Percentiles rank a stretch among this genome's conserved stretches.
phyloP scores from a whole-genome alignment of 768 basidiomycete species.

The Lentinula boryana region DNA sequence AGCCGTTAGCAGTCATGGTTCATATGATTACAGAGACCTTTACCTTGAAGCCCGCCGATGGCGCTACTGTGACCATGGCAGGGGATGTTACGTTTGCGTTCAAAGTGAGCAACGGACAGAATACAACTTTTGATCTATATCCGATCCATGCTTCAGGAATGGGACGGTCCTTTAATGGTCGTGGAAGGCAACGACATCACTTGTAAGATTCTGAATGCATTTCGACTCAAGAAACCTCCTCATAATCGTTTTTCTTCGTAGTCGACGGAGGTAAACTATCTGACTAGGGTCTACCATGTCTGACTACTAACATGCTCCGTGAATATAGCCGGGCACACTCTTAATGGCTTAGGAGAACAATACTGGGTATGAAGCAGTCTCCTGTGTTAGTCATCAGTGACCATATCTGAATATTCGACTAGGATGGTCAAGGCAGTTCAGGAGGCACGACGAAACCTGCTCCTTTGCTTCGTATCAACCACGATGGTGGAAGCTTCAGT shows the following conservation, averaged over 20 bases:
- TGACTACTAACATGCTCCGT: not conserved
- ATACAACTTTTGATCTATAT: slow-evolving; percentile 20
- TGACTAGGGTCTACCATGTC: not conserved
- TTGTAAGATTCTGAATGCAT: slow-evolving; percentile 2
- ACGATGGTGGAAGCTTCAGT: slow-evolving; percentile 9
- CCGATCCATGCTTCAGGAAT: slow-evolving; percentile 2
- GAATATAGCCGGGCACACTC: slow-evolving; percentile 9
- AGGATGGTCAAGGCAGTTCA: slow-evolving; percentile 8
- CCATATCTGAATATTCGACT: not conserved
- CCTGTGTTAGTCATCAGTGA: not conserved
- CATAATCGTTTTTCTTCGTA: not conserved
- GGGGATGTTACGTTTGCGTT: slow-evolving; percentile 40
- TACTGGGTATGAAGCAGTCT: slow-evolving; percentile 8
- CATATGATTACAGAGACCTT: slow-evolving; percentile 22
- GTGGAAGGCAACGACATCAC: slow-evolving; percentile 10
- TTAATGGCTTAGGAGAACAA: slow-evolving; percentile 8
- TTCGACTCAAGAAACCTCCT: not conserved
- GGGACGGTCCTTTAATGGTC: slow-evolving; percentile 22
- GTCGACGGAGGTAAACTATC: not conserved
- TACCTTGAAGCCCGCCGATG: slow-evolving; percentile 27
- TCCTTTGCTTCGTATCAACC: slow-evolving; percentile 11
- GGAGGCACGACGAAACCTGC: slow-evolving; percentile 13
- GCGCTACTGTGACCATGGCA: slow-evolving; percentile 37
- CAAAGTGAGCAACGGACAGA: slow-evolving; percentile 20
- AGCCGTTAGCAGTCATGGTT: not conserved